Evolutionary conservation across 2,329 filamentous ascomycete genomes (phyloP).

Genomic region (Colletotrichum sp.): DNA sequence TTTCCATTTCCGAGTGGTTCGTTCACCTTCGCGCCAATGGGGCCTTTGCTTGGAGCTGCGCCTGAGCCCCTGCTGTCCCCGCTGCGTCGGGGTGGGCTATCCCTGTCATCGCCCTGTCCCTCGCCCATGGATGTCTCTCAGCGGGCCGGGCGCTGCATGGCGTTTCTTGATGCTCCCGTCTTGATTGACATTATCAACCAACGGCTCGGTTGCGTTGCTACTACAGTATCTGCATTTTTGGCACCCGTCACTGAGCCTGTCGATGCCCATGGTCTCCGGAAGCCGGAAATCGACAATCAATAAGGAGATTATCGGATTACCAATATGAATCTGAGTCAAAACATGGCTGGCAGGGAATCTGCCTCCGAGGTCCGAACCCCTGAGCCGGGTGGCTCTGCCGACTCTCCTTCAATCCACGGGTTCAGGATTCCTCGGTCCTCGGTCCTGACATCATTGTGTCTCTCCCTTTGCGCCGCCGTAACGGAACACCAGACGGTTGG

Average conservation of each 20-base stretch:
- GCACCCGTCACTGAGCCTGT: neutral
- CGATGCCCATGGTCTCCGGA: neutral
- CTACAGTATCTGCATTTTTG: neutral
- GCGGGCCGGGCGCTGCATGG: constrained; percentile 18
- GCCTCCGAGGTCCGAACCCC: neutral
- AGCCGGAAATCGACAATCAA: neutral
- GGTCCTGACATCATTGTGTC: neutral
- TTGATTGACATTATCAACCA: neutral
- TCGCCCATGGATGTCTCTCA: constrained; percentile 8
- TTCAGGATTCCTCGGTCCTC: constrained; percentile 1
- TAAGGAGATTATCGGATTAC: neutral
- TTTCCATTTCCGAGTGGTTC: neutral
- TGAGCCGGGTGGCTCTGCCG: neutral
- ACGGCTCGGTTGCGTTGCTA: neutral
- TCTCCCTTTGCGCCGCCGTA: neutral
- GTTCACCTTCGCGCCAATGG: constrained; percentile 1
- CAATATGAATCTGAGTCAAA: neutral
- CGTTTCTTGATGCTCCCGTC: neutral
- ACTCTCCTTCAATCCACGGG: neutral
- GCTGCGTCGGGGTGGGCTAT: constrained; percentile 2
- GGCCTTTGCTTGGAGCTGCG: constrained; percentile 1
- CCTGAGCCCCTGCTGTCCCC: constrained; percentile 14
- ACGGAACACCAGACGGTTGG: neutral
- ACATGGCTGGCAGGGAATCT: neutral
- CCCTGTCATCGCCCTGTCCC: neutral